Evolutionary conservation across 805 yeast genomes (phyloP), one percentile per base, ranked within the genome.

Genomic region (Hagleromyces aurorensis): DNA sequence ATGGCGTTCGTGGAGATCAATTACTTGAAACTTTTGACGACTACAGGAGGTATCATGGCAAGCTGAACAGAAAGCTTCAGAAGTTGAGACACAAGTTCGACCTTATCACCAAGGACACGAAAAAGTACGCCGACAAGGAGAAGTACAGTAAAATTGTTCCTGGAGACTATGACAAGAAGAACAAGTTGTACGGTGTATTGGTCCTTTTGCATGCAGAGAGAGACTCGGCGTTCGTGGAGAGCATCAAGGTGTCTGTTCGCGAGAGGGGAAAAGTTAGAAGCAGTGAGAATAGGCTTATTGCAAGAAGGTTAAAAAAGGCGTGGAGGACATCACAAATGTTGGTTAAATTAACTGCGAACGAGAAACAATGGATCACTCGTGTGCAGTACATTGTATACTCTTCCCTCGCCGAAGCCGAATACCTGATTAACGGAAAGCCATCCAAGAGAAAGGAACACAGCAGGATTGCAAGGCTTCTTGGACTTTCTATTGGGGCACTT

Each of bases 131-230:
- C 19, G 50, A 59, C 11, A 69, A 70, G 36, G 69, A 67, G 34
- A 62, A 69, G 41, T 64, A 64, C 4, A 55, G 70, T 19, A 55
- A 59, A 17, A 64, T 81, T 16, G 46, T 65, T 2, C 33, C 57
- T 0, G 74, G 64, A 6, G 69, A 72, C 33, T 77, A 77, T 40
- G 65, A 57, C 4, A 38, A 52, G 13, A 72, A 82, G 43, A 52
- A 55, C 8, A 60, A 67, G 37, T 37, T 55, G 19, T 72, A 60
- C 48, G 89, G 78, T 19, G 62, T 67, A 21, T 57, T 85, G 15
- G 54, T 74, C n/a, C 59, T 86, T 14, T 62, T 74, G 34, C 67
- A 69, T n/a, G 75, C 80, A 1, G 97, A 91, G 55, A 70, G 95
- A 49, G 82, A 84, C 43, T 61, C 50, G 17, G 47, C 55, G 4